These are phyloP conservation scores for Aspergillus nanangensis DNA, from an alignment of 495 filamentous ascomycete species.

Conservation along the genomic window DNA sequence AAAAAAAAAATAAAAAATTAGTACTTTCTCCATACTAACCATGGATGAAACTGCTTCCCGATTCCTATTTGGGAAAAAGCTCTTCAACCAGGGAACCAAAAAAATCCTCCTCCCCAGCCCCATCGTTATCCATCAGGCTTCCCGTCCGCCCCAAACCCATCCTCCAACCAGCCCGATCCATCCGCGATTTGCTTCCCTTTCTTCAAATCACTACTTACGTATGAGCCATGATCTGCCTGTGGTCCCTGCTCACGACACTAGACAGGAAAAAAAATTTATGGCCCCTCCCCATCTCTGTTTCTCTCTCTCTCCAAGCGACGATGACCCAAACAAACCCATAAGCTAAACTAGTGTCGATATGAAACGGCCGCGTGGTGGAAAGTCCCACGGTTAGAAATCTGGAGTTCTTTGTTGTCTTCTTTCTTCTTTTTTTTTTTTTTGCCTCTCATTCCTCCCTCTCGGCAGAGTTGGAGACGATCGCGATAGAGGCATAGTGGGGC, in stretches of 20 bases:
- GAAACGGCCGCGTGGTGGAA: slow-evolving; percentile 13
- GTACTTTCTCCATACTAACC: background rate
- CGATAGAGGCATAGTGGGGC: background rate
- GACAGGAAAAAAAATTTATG: too few species aligned
- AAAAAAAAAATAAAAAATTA: slow-evolving; percentile 1
- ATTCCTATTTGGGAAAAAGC: slow-evolving; percentile 2
- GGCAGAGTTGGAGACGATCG: background rate
- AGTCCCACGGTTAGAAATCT: background rate
- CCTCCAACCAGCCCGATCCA: too few species aligned
- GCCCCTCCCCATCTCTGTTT: too few species aligned
- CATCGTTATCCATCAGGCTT: too few species aligned
- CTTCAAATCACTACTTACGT: background rate
- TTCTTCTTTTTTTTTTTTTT: background rate
- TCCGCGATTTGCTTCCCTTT: too few species aligned
- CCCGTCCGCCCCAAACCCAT: too few species aligned
- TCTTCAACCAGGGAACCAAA: background rate
- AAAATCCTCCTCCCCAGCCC: too few species aligned
- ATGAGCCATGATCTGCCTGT: slow-evolving; percentile 9
- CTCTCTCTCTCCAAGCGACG: background rate
- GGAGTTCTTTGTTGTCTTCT: slow-evolving; percentile 1
- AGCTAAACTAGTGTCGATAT: slow-evolving; percentile 13
- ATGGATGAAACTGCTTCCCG: background rate
- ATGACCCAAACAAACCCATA: slow-evolving; percentile 5
- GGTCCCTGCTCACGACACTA: slow-evolving; percentile 11
- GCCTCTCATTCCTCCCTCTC: background rate